Conservation (phyloP, 2,329 filamentous ascomycete species). For the Penicillium sp. region DNA sequence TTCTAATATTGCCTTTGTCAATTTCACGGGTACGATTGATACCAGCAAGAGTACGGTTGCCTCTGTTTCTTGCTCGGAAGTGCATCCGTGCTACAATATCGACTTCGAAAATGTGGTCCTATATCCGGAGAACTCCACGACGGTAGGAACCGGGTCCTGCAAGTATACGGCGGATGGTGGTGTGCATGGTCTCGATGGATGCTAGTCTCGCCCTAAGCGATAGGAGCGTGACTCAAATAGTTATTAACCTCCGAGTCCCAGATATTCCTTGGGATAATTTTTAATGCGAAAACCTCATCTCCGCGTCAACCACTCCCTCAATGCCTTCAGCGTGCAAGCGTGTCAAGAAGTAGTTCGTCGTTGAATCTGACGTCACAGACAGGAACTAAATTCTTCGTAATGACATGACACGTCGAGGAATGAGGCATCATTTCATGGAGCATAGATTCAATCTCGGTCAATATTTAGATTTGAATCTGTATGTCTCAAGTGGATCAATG, state of each 20-base stretch:
- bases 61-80: slow-evolving; percentile 48
- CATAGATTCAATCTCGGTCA: neutral
- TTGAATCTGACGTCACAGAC: neutral
- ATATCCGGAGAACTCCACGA: slow-evolving; percentile 33
- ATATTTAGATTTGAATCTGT: neutral
- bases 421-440: neutral
- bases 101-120: slow-evolving; percentile 44
- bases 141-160: slow-evolving; percentile 35
- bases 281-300: neutral
- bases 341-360: neutral
- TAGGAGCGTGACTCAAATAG: no score
- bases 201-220: slow-evolving; percentile 3
- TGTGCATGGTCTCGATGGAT: slow-evolving; percentile 35
- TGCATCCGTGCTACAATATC: slow-evolving; percentile 54
- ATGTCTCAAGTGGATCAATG: neutral
- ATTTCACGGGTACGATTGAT: slow-evolving; percentile 52
- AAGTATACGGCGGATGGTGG: slow-evolving; percentile 38
- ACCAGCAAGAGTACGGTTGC: slow-evolving; percentile 35
- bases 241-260: no score
- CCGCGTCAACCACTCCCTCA: slow-evolving; percentile 1
- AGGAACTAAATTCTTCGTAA: neutral
- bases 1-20: slow-evolving; percentile 50
- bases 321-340: neutral
- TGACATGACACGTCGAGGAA: neutral
- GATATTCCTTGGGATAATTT: neutral